These are phyloP conservation scores for Exophiala phaeomuriformis DNA, from an alignment of 2,329 filamentous ascomycete genomes.

Conservation along the genomic window DNA sequence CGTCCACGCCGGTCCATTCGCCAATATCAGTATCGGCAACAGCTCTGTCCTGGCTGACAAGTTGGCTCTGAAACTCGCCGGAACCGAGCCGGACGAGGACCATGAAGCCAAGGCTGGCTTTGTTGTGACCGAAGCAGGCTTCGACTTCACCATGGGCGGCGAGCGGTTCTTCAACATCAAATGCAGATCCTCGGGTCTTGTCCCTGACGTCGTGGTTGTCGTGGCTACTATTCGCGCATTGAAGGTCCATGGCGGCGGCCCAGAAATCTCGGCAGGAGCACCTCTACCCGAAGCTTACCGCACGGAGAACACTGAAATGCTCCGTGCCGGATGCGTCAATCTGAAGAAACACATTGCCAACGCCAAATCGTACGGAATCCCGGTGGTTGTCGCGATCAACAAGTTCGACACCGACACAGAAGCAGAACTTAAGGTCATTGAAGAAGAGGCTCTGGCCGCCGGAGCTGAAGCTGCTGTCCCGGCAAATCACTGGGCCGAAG, in stretches of 20 bases:
- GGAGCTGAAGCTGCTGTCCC: conserved; percentile 90
- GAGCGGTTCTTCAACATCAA: conserved; percentile 99
- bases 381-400: conserved; percentile 96
- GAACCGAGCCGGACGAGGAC: conserved; percentile 86
- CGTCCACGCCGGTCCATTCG: conserved; percentile 94
- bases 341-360: conserved; percentile 92
- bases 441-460: conserved; percentile 82
- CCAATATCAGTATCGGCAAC: conserved; percentile 96
- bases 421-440: conserved; percentile 80
- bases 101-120: conserved; percentile 77
- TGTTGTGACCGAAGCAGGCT: conserved; percentile 93
- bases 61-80: conserved; percentile 89
- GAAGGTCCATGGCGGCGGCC: conserved; percentile 94
- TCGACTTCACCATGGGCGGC: conserved; percentile 99
- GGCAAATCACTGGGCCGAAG: conserved; percentile 94
- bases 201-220: conserved; percentile 87
- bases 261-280: conserved; percentile 83
- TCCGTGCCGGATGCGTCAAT: conserved; percentile 86
- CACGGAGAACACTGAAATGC: conserved; percentile 85
- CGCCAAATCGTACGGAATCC: conserved; percentile 79
- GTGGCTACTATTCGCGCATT: conserved; percentile 92
- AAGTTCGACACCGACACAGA: conserved; percentile 90
- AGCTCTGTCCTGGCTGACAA: conserved; percentile 93
- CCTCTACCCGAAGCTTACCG: conserved; percentile 81
- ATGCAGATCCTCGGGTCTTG: conserved; percentile 86